These are phyloP conservation scores for Ganoderma meredithae DNA, from an alignment of 1,284 basidiomycete genomes.

Conservation along the genomic window DNA sequence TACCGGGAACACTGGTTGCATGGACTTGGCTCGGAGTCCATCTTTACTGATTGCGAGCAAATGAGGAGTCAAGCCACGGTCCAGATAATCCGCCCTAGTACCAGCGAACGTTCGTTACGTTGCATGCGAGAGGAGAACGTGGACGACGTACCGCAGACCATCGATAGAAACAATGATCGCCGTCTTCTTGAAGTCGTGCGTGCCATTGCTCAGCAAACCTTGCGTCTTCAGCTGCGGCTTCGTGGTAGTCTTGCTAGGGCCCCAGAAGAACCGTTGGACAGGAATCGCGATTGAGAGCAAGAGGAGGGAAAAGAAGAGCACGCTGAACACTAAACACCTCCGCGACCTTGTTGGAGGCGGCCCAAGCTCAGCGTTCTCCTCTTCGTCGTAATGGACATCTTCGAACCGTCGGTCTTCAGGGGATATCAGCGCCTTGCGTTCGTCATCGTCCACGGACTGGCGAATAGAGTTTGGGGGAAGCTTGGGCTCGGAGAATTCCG, in stretches of 20 bases:
- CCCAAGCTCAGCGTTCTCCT: slow-evolving; percentile 37
- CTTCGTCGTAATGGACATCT: slow-evolving; percentile 32
- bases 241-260: slow-evolving; percentile 32
- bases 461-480: slow-evolving; percentile 11
- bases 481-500: slow-evolving; percentile 20
- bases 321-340: slow-evolving; percentile 48
- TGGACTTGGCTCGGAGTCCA: slow-evolving; percentile 84
- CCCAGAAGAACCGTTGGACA: slow-evolving; percentile 24
- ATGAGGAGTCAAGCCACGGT: slow-evolving; percentile 83
- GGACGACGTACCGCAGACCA: slow-evolving; percentile 70
- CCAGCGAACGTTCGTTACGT: background rate
- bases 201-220: slow-evolving; percentile 70
- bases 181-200: slow-evolving; percentile 79
- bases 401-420: slow-evolving; percentile 33
- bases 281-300: slow-evolving; percentile 28
- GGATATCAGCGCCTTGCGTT: slow-evolving; percentile 52
- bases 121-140: background rate
- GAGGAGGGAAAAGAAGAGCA: slow-evolving; percentile 51
- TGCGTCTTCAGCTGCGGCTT: slow-evolving; percentile 44
- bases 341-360: slow-evolving; percentile 47
- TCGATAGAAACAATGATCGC: slow-evolving; percentile 89
- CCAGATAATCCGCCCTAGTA: slow-evolving; percentile 81
- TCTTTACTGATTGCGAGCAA: slow-evolving; percentile 79
- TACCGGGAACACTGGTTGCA: slow-evolving; percentile 89
- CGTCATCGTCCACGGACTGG: slow-evolving; percentile 40